Conservation (phyloP, 176 grass and related monocot species). For the Paspalum notatum region DNA sequence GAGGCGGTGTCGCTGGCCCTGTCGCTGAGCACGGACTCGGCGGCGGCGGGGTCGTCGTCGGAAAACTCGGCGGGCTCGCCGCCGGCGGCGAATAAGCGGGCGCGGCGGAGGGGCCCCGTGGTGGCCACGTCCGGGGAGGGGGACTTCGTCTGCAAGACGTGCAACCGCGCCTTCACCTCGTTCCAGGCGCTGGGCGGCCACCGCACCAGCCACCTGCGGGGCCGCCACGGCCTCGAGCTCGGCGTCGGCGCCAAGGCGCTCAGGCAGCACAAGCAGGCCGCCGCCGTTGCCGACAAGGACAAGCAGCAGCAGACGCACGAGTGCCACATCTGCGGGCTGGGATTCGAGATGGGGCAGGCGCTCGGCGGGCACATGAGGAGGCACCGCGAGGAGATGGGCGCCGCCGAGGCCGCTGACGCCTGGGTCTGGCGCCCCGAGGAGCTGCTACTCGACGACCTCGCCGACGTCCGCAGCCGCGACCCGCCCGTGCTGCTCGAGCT, state of each 20-base stretch:
- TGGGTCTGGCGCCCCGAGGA: conserved; percentile 43
- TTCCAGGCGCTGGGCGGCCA: conserved; percentile 71
- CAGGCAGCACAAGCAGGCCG: conserved; percentile 21
- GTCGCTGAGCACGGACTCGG: conserved; percentile 33
- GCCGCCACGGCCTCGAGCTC: conserved; percentile 42
- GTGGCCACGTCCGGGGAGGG: conserved; percentile 41
- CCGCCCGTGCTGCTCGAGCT: neutral
- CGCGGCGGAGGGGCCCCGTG: conserved; percentile 11
- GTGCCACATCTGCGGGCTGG: conserved; percentile 63
- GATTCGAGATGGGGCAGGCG: conserved; percentile 67
- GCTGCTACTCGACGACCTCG: neutral
- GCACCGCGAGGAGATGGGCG: conserved; percentile 43
- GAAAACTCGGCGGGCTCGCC: neutral
- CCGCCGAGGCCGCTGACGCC: neutral
- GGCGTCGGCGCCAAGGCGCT: conserved; percentile 41
- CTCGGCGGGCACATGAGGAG: conserved; percentile 67
- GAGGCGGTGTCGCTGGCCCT: conserved; percentile 40
- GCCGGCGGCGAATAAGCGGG: neutral
- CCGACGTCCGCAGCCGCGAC: neutral
- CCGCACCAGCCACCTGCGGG: conserved; percentile 63
- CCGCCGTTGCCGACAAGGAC: neutral
- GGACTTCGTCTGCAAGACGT: conserved; percentile 60
- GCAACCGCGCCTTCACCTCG: conserved; percentile 50
- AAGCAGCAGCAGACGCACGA: conserved; percentile 32
- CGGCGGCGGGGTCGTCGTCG: neutral